Evolutionary conservation across 164 flowering plant species (phyloP), one percentile per base, ranked within the genome.

Genomic region (Protea cynaroides): DNA sequence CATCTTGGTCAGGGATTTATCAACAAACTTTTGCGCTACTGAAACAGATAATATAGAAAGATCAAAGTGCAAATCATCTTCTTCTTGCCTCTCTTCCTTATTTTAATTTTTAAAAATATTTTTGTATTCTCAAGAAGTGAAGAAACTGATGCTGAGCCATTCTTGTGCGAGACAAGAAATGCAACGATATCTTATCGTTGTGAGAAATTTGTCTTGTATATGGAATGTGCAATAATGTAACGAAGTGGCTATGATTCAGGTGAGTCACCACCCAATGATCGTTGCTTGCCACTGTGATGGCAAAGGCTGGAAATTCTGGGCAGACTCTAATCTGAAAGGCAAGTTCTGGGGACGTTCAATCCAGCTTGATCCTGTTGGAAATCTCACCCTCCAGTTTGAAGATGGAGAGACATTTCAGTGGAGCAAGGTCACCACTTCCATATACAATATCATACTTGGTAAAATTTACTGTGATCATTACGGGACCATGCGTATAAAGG

Each of bases 221-320:
- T 25, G 49, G 25, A 25, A 58, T 54, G 34, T 66, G 25, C 15
- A 38, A 24, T 50, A 18, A 43, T 49, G 29, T 43, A 11, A 25
- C 56, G 18, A 43, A 53, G 58, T 70, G 25, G 53, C 13, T 43
- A 34, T 64, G 18, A n/a, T 67, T 72, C 86, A 94, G 99, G 97
- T 94, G 64, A 94, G 97, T 73, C 99, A 91, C 72, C 99, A 89
- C 65, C 99, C 99, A 22, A 91, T 86, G 86, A 65, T 90, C 59
- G 97, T 93, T 81, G 98, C 98, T 68, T 93, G 98, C 72, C 98
- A 93, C 72, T 93, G 97, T 74, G 97, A 94, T 77, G 99, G 99
- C 44, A 81, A 84, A 80, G 93, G 88, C 61, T 94, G 99, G 99
- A 94, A 86, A 65, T 94, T 94, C 71, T 94, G 97, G 99, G 99